Conservation (phyloP, 352 stramenopile genomes). For the Pythium volutum region DNA sequence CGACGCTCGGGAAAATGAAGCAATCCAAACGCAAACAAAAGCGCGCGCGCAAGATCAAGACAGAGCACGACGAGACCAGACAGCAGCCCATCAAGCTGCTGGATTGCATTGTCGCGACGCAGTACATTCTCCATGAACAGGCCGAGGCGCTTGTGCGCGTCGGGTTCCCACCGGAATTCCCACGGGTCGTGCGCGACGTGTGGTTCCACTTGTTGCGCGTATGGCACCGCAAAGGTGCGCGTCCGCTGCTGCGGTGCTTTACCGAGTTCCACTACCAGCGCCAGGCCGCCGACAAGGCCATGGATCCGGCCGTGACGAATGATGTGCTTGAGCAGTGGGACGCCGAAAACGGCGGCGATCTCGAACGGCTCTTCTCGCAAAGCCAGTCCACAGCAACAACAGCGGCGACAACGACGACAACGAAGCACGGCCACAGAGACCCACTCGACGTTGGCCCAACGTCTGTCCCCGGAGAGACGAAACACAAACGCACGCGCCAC, state of each 20-base stretch:
- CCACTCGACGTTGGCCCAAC: constrained; percentile 1
- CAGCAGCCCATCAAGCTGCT: constrained; percentile 37
- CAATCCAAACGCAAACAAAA: constrained; percentile 38
- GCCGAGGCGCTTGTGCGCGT: constrained; percentile 41
- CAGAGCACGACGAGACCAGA: constrained; percentile 3
- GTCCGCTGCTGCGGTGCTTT: constrained; percentile 65
- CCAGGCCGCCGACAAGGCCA: constrained; percentile 30
- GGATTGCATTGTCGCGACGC: constrained; percentile 59
- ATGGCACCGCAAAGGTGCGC: constrained; percentile 56
- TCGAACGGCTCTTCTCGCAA: constrained; percentile 19
- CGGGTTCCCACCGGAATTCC: constrained; percentile 39
- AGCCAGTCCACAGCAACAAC: constrained; percentile 8
- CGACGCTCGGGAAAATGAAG: constrained; percentile 33
- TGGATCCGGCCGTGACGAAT: constrained; percentile 51
- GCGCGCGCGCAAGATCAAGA: constrained; percentile 28
- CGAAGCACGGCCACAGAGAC: not conserved
- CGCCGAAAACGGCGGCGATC: constrained; percentile 29
- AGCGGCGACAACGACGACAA: constrained; percentile 1
- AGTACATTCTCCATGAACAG: constrained; percentile 58
- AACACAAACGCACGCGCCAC: not conserved
- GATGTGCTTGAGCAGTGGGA: constrained; percentile 77
- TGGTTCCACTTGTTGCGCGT: constrained; percentile 69
- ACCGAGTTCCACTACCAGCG: constrained; percentile 58
- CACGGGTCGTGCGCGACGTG: constrained; percentile 46
- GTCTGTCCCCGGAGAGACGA: constrained; percentile 1